A percentile compares a stretch with the other conserved stretches of the same genome.
These are phyloP conservation scores for Mycena albidolilacea DNA, from an alignment of 768 basidiomycete species.

Conservation along the genomic window DNA sequence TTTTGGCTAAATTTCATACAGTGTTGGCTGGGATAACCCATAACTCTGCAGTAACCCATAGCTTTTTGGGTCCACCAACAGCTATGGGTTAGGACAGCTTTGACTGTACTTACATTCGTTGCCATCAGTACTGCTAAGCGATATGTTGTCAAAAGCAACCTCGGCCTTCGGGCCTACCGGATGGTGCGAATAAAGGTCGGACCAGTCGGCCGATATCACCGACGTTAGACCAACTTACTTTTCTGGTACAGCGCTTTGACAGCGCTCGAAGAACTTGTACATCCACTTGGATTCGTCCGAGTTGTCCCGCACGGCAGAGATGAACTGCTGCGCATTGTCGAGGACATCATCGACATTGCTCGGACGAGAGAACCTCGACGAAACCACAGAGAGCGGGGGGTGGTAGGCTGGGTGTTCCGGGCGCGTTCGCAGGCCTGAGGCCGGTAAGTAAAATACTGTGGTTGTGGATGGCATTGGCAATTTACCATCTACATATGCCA, in stretches of 20 bases:
- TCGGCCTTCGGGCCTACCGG: too few species aligned
- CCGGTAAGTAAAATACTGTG: not conserved
- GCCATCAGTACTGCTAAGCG: too few species aligned
- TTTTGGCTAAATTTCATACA: too few species aligned
- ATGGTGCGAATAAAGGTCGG: too few species aligned
- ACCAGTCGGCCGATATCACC: too few species aligned
- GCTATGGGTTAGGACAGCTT: too few species aligned
- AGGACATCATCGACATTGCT: conserved; percentile 69
- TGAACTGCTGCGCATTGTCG: conserved; percentile 47
- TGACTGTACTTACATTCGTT: too few species aligned
- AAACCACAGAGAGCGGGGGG: conserved; percentile 72
- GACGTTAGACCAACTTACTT: too few species aligned
- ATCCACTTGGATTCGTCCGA: conserved; percentile 70
- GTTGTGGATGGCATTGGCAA: conserved; percentile 40
- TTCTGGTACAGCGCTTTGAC: conserved; percentile 47
- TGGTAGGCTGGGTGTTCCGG: conserved; percentile 71
- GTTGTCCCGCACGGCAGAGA: conserved; percentile 11
- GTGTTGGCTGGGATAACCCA: too few species aligned
- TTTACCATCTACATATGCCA: conserved; percentile 57
- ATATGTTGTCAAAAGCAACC: too few species aligned
- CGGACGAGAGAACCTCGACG: conserved; percentile 74
- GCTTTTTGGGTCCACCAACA: too few species aligned
- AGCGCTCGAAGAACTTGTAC: conserved; percentile 63
- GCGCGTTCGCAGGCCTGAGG: conserved; percentile 74
- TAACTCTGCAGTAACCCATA: too few species aligned